These are phyloP conservation scores for Lentinula sp. DNA, from an alignment of 768 basidiomycete species.

Conservation along the genomic window DNA sequence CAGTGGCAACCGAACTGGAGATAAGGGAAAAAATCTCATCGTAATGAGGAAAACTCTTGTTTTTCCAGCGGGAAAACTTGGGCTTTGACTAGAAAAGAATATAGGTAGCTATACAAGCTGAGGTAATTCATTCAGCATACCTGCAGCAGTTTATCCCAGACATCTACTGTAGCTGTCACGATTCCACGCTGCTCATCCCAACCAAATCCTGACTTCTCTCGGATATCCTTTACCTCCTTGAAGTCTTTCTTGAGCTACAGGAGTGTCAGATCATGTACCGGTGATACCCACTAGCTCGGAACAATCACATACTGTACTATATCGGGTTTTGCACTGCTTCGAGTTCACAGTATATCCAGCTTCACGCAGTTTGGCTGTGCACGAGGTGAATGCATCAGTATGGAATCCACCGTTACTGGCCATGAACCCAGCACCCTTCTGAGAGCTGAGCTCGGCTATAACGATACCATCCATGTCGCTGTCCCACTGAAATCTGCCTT, in stretches of 20 bases:
- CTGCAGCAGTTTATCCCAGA: neutral
- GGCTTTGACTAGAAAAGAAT: neutral
- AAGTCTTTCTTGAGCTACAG: neutral
- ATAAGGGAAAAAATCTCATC: constrained; percentile 10
- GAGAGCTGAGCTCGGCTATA: too few species aligned
- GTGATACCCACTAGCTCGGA: too few species aligned
- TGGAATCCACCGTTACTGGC: too few species aligned
- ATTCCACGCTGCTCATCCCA: neutral
- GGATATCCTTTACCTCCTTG: neutral
- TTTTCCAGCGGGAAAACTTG: constrained; percentile 5
- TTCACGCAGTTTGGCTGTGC: too few species aligned
- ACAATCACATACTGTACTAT: too few species aligned
- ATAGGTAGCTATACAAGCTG: neutral
- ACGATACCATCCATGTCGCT: too few species aligned
- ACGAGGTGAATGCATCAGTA: too few species aligned
- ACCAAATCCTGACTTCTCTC: neutral
- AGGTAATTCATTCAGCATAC: neutral
- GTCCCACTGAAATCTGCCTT: too few species aligned
- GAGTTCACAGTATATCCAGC: too few species aligned
- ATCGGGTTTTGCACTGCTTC: too few species aligned
- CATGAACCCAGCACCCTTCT: too few species aligned
- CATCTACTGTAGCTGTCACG: neutral
- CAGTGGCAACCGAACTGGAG: constrained; percentile 9
- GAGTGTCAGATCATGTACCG: too few species aligned
- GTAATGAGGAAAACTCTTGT: constrained; percentile 11